These are phyloP conservation scores for Lipomyces chichibuensis DNA, from an alignment of 805 yeast genomes.

Conservation along the genomic window DNA sequence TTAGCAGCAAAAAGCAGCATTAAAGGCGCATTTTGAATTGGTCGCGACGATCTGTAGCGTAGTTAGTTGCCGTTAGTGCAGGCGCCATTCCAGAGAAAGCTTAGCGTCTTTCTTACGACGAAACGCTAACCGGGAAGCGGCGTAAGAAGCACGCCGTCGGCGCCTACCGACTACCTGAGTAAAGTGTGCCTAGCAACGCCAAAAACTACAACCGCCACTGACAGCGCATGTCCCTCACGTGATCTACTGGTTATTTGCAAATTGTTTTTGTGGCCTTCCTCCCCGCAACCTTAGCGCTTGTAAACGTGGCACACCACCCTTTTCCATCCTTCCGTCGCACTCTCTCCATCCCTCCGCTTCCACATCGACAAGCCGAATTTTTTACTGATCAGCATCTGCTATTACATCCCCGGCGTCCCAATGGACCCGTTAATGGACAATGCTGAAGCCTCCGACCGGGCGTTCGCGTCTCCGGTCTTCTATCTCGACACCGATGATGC, in stretches of 20 bases:
- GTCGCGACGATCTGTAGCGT: neutral
- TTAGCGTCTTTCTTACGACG: neutral
- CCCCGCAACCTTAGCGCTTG: neutral
- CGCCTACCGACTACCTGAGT: no score
- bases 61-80: neutral
- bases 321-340: neutral
- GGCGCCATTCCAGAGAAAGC: neutral
- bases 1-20: no score
- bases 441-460: slow-evolving; percentile 10
- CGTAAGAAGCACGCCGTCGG: neutral
- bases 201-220: neutral
- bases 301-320: slow-evolving; percentile 1
- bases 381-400: neutral
- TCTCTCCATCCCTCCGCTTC: neutral
- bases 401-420: slow-evolving; percentile 4
- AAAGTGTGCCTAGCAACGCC: neutral
- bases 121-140: neutral
- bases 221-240: neutral
- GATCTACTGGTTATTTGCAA: neutral
- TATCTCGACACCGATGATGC: slow-evolving; percentile 27
- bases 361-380: neutral
- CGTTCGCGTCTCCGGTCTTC: slow-evolving; percentile 8
- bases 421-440: slow-evolving; percentile 24
- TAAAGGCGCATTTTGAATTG: no score
- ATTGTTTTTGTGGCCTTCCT: neutral